Percentiles rank a stretch among this genome's conserved stretches.
These are phyloP conservation scores for Lentinula edodes DNA, from an alignment of 768 basidiomycete species.

Conservation along the genomic window DNA sequence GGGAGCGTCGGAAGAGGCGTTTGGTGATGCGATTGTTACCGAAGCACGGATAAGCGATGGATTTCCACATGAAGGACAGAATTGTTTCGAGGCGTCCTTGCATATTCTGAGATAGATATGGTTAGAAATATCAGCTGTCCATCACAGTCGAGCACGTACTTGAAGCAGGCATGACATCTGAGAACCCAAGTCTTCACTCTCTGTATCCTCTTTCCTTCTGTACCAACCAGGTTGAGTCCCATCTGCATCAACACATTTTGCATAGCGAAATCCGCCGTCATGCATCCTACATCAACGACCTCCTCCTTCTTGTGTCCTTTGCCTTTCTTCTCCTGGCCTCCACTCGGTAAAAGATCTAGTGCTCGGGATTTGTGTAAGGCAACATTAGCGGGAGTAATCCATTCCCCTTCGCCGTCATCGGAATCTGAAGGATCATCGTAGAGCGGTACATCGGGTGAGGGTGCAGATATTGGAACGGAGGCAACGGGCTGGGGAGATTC, in stretches of 20 bases:
- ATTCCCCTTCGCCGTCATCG: conserved; percentile 87
- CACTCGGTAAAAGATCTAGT: conserved; percentile 70
- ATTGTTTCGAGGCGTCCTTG: conserved; percentile 91
- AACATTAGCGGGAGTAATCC: conserved; percentile 94
- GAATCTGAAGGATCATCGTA: conserved; percentile 75
- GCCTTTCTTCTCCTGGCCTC: conserved; percentile 26
- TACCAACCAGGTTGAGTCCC: conserved; percentile 83
- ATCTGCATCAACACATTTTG: conserved; percentile 96
- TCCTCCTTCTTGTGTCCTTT: conserved; percentile 32
- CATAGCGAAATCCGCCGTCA: conserved; percentile 99
- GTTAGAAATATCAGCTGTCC: background rate
- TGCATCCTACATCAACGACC: conserved; percentile 69
- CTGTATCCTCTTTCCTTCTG: conserved; percentile 86
- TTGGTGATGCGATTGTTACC: conserved; percentile 73
- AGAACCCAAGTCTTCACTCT: conserved; percentile 94
- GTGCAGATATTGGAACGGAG: conserved; percentile 13
- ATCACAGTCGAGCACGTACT: conserved; percentile 52
- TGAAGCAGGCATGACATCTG: conserved; percentile 98
- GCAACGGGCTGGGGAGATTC: conserved; percentile 15
- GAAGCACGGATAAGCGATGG: conserved; percentile 86
- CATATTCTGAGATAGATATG: conserved; percentile 59
- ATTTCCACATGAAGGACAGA: conserved; percentile 97
- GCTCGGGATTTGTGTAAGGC: conserved; percentile 82
- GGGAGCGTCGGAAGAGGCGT: conserved; percentile 53
- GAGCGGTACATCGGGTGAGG: conserved; percentile 30